A percentile compares a stretch with the other conserved stretches of the same genome.
Conservation (phyloP, 176 grass and related monocot species). For the Dactylis glomerata region DNA sequence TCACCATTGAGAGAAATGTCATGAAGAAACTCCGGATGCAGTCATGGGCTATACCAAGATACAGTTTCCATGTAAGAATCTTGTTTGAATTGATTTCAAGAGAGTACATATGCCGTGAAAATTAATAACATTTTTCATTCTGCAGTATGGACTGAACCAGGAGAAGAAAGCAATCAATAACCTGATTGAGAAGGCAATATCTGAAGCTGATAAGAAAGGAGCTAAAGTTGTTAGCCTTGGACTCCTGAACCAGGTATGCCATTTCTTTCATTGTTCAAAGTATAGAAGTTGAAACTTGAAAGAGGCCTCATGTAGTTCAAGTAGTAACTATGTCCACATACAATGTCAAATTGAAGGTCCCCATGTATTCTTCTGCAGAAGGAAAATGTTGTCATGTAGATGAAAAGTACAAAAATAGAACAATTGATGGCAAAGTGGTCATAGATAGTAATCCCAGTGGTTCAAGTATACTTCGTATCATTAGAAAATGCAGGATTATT, state of each 20-base stretch:
- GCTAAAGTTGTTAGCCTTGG: conserved; percentile 80
- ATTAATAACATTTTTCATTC: conserved; percentile 2
- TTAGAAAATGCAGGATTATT: not conserved
- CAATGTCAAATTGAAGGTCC: not conserved
- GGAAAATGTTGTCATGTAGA: not conserved
- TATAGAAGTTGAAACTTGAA: not conserved
- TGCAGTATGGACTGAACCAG: conserved; percentile 63
- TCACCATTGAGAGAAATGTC: conserved; percentile 65
- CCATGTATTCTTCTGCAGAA: not conserved
- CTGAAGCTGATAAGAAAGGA: conserved; percentile 65
- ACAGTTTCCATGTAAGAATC: conserved; percentile 72
- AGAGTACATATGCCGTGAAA: not conserved
- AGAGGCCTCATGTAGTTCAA: not conserved
- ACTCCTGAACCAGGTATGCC: conserved; percentile 71
- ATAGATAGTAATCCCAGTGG: not conserved
- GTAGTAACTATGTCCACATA: not conserved
- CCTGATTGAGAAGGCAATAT: conserved; percentile 76
- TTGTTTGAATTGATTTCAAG: not conserved
- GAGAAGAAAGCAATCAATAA: conserved; percentile 72
- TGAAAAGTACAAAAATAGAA: not conserved
- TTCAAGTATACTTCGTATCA: not conserved
- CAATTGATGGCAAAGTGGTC: not conserved
- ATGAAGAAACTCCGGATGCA: conserved; percentile 78
- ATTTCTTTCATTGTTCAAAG: not conserved
- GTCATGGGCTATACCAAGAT: conserved; percentile 91